phyloP scores from a whole-genome alignment of 495 filamentous ascomycete species.

The Penicillium waksmanii region DNA sequence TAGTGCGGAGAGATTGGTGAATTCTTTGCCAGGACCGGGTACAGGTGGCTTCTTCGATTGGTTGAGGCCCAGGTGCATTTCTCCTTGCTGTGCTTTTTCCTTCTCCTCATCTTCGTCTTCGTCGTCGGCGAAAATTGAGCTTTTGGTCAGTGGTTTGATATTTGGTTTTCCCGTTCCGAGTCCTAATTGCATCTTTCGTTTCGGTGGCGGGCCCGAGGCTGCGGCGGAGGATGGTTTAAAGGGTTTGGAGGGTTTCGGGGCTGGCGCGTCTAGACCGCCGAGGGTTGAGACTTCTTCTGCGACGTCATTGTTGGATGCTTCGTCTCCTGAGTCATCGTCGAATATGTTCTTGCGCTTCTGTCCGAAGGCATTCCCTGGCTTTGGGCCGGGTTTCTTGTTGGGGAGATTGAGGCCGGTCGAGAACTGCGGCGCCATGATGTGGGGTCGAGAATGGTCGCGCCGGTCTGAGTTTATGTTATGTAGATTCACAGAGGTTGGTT shows the following conservation, averaged over 20 bases:
- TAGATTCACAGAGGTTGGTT: too few relatives aligned
- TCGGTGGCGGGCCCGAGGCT: conserved; percentile 32
- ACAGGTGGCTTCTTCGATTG: conserved; percentile 16
- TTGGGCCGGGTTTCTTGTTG: conserved; percentile 44
- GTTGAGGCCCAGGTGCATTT: conserved; percentile 25
- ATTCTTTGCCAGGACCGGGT: conserved; percentile 29
- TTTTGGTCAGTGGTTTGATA: conserved; percentile 43
- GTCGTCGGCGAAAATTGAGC: conserved; percentile 47
- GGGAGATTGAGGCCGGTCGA: conserved; percentile 63
- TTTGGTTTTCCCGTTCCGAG: conserved; percentile 27
- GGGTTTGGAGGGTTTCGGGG: conserved; percentile 19
- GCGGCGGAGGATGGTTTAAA: neutral
- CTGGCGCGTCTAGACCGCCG: conserved; percentile 40
- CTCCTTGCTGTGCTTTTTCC: conserved; percentile 23
- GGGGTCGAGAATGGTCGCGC: neutral
- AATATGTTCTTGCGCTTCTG: conserved; percentile 58
- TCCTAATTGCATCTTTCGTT: conserved; percentile 41
- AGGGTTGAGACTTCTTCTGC: conserved; percentile 45
- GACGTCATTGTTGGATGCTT: conserved; percentile 34
- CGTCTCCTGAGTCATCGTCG: conserved; percentile 49
- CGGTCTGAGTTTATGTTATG: neutral
- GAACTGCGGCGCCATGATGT: conserved; percentile 44
- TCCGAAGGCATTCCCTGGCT: conserved; percentile 30
- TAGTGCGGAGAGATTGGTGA: conserved; percentile 53
- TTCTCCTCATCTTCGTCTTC: conserved; percentile 40